These are phyloP conservation scores for Euphorbia tirucalli DNA, from an alignment of 345 rosid genomes.

Conservation along the genomic window DNA sequence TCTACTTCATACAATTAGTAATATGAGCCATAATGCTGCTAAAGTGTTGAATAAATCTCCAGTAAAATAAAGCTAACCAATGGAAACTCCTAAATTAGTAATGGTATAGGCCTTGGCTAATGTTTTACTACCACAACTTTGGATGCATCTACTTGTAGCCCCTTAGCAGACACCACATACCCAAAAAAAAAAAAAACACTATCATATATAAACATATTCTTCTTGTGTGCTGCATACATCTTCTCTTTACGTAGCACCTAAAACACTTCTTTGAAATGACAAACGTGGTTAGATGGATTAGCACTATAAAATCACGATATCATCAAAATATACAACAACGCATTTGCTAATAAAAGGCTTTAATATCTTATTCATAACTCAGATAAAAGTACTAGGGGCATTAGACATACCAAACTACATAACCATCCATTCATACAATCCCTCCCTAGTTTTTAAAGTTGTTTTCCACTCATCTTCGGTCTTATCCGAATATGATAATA, in stretches of 20 bases:
- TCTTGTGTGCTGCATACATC: no score
- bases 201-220: no score
- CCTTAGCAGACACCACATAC: no score
- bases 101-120: no score
- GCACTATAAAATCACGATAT: constrained; percentile 1
- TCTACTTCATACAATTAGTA: not conserved
- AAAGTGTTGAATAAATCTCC: not conserved
- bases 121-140: no score
- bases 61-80: not conserved
- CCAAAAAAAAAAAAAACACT: no score
- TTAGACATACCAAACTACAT: not conserved
- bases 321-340: no score
- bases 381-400: not conserved
- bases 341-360: no score
- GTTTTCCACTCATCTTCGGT: not conserved
- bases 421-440: not conserved
- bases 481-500: no score
- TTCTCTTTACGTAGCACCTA: not conserved
- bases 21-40: not conserved
- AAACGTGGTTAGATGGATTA: not conserved
- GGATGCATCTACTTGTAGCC: no score
- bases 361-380: not conserved
- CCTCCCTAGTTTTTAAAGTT: not conserved
- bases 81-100: no score
- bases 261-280: not conserved